phyloP scores from a whole-genome alignment of 192 early-diverging fungal genomes.

The Glomus cerebriforme region DNA sequence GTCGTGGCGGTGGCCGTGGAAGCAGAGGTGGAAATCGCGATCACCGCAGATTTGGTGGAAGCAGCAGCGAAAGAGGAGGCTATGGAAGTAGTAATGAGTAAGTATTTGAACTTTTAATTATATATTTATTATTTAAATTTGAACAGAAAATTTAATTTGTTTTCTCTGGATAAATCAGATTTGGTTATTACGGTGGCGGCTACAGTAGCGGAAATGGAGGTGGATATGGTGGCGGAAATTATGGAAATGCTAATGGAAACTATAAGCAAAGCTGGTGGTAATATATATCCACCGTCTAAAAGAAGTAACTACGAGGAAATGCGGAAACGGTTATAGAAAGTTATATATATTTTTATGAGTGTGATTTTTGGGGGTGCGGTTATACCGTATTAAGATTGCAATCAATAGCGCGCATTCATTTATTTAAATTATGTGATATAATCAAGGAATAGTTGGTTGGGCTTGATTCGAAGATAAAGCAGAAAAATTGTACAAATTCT shows the following conservation, averaged over 20 bases:
- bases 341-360: conserved; percentile 13
- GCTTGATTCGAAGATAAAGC: background rate
- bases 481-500: background rate
- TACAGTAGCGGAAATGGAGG: background rate
- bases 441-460: background rate
- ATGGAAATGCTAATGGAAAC: conserved; percentile 30
- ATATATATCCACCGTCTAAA: conserved; percentile 27
- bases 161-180: background rate
- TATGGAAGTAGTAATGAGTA: conserved; percentile 40
- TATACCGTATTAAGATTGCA: background rate
- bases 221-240: conserved; percentile 25
- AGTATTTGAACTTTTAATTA: no score
- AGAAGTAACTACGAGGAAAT: background rate
- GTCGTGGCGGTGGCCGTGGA: conserved; percentile 62
- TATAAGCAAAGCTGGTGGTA: conserved; percentile 33
- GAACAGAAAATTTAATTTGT: conserved; percentile 5
- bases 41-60: conserved; percentile 40
- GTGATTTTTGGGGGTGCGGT: conserved; percentile 11
- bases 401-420: background rate
- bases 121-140: no score
- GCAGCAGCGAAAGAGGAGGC: conserved; percentile 46
- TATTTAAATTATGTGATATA: background rate
- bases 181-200: conserved; percentile 34
- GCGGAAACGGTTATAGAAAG: background rate
- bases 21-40: conserved; percentile 43